Evolutionary conservation across 345 rosid genomes (phyloP).

Genomic region (Populus pruinosa): DNA sequence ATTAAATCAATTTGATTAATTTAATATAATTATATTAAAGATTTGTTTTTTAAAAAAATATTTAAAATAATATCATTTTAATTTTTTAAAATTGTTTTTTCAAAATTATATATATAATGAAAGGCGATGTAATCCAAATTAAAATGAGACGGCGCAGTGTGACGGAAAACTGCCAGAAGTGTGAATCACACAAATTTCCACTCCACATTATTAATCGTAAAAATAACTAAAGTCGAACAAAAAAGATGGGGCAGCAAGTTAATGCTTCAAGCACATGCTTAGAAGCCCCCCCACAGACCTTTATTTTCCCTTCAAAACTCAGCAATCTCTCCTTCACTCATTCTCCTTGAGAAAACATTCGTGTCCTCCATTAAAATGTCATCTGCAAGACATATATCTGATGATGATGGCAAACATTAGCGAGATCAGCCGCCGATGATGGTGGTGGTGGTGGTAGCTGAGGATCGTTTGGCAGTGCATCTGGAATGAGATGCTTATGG

Average conservation of each 20-base stretch:
- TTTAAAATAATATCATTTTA: no score
- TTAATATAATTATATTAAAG: no score
- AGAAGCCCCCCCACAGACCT: constrained; percentile 33
- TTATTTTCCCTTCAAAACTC: constrained; percentile 5
- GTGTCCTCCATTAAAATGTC: not conserved
- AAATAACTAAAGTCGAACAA: not conserved
- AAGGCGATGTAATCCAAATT: not conserved
- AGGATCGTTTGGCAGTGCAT: constrained; percentile 35
- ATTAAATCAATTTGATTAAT: no score
- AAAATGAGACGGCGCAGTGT: not conserved
- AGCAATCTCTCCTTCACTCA: constrained; percentile 4
- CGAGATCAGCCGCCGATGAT: not conserved
- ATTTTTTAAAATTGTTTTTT: no score
- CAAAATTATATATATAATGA: no score
- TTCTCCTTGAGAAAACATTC: constrained; percentile 12
- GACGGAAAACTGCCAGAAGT: not conserved
- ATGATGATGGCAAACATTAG: constrained; percentile 1
- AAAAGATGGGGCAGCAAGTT: constrained; percentile 18
- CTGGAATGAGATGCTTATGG: not conserved
- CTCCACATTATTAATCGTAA: constrained; percentile 3
- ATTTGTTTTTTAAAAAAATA: no score
- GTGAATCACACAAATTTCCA: not conserved
- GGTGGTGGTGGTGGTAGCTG: constrained; percentile 23
- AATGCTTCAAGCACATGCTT: constrained; percentile 42
- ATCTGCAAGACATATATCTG: not conserved